Percentiles rank a stretch among this genome's conserved stretches.
Evolutionary conservation across 306 rosid species (phyloP).

Genomic region (Albizia julibrissin): DNA sequence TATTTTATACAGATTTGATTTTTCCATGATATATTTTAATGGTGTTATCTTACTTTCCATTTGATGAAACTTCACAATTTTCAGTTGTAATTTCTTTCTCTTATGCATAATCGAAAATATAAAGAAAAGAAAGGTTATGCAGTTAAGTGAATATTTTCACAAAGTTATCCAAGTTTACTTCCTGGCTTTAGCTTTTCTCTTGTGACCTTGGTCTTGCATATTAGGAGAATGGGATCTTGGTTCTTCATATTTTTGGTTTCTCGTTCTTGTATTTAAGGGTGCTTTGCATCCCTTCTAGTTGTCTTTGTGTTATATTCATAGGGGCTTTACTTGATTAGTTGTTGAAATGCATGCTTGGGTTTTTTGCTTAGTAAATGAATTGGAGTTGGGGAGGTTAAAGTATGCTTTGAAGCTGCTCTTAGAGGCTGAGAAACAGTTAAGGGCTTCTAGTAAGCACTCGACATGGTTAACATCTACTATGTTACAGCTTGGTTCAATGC

Average conservation of each 20-base stretch:
- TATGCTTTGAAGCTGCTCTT: conserved; percentile 96
- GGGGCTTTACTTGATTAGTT: conserved; percentile 18
- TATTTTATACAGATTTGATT: no score
- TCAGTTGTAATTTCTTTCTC: conserved; percentile 5
- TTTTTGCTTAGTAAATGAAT: conserved; percentile 70
- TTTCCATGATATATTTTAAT: conserved; percentile 9
- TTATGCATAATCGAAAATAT: background rate
- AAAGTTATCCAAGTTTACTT: conserved; percentile 20
- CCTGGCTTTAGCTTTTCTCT: conserved; percentile 11
- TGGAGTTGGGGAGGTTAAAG: conserved; percentile 86
- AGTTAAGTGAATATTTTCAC: conserved; percentile 25
- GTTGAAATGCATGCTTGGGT: conserved; percentile 40
- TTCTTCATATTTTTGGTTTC: background rate
- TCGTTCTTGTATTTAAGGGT: background rate
- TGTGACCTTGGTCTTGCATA: no score
- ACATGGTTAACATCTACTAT: conserved; percentile 98
- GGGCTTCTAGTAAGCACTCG: conserved; percentile 91
- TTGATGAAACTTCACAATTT: conserved; percentile 17
- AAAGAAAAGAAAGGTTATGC: background rate
- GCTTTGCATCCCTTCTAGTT: background rate
- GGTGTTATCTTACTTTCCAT: conserved; percentile 3
- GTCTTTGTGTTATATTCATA: conserved; percentile 9
- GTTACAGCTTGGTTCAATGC: conserved; percentile 85
- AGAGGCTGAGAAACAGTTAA: conserved; percentile 91
- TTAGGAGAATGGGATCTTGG: no score